These are phyloP conservation scores for Mortierella sp. DNA, from an alignment of 371 early-diverging fungal species.

Conservation along the genomic window DNA sequence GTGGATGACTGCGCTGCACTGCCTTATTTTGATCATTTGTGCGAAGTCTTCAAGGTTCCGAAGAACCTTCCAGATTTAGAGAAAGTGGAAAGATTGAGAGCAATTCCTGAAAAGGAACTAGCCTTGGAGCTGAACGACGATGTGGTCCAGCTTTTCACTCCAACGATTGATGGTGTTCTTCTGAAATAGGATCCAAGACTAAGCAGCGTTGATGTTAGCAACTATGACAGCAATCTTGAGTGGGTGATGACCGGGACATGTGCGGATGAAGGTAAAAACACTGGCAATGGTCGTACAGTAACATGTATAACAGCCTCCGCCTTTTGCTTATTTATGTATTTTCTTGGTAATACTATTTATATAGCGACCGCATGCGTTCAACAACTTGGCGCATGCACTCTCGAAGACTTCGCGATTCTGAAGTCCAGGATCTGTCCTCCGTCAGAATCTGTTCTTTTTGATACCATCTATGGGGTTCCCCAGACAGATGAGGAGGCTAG, in stretches of 20 bases:
- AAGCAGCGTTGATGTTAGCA: neutral
- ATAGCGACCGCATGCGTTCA: no score
- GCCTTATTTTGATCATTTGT: constrained; percentile 20
- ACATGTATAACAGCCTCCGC: no score
- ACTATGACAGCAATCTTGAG: constrained; percentile 1
- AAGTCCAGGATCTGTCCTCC: no score
- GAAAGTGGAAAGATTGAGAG: constrained; percentile 19
- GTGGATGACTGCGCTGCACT: no score
- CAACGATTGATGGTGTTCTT: constrained; percentile 13
- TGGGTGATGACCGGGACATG: constrained; percentile 15
- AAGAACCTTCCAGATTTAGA: neutral
- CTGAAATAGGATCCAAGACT: constrained; percentile 2
- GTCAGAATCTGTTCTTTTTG: no score
- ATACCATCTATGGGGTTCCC: no score
- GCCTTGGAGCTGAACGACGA: neutral
- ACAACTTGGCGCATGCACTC: no score
- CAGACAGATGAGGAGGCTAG: no score
- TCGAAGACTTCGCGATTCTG: no score
- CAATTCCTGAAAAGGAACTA: constrained; percentile 1
- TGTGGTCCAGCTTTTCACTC: constrained; percentile 3
- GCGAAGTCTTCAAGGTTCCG: constrained; percentile 2
- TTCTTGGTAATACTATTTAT: no score
- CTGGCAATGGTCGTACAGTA: no score
- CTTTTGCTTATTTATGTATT: no score
- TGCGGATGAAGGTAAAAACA: constrained; percentile 26